Percentiles rank a stretch among this genome's conserved stretches.
phyloP scores from a whole-genome alignment of 805 yeast species.

The Ogataea sp. region DNA sequence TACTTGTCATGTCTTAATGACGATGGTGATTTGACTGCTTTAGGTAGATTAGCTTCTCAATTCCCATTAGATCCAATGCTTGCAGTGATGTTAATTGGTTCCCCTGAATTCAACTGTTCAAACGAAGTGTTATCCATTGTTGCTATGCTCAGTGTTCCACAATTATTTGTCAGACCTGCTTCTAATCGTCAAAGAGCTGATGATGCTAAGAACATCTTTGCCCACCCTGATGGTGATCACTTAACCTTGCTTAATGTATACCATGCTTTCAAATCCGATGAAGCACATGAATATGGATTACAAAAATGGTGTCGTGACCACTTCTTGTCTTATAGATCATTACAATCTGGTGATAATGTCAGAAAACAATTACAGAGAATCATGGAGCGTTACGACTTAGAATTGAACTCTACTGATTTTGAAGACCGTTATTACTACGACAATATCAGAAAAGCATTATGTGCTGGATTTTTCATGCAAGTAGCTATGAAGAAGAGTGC shows the following conservation, averaged over 20 bases:
- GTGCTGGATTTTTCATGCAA: conserved; percentile 97
- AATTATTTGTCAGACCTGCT: conserved; percentile 89
- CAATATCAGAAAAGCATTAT: conserved; percentile 76
- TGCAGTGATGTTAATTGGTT: conserved; percentile 86
- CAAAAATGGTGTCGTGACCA: conserved; percentile 90
- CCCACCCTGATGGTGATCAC: conserved; percentile 94
- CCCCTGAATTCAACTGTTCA: conserved; percentile 80
- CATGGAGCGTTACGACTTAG: conserved; percentile 76
- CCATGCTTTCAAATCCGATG: conserved; percentile 73
- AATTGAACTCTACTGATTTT: conserved; percentile 58
- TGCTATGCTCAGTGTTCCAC: conserved; percentile 87
- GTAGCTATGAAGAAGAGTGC: conserved; percentile 89
- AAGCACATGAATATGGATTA: conserved; percentile 56
- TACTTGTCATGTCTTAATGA: conserved; percentile 86
- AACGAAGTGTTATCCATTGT: conserved; percentile 84
- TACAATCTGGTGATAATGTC: conserved; percentile 80
- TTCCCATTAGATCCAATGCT: conserved; percentile 95
- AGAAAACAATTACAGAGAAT: conserved; percentile 74
- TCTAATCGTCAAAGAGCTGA: conserved; percentile 84
- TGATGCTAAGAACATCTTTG: conserved; percentile 78
- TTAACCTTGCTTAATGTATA: conserved; percentile 82
- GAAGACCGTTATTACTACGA: conserved; percentile 61
- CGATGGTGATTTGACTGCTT: conserved; percentile 81
- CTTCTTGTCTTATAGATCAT: conserved; percentile 74
- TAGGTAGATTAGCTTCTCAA: conserved; percentile 85